These are phyloP conservation scores for Scenedesmus sp. DNA, from an alignment of 163 green algal genomes.

Conservation along the genomic window DNA sequence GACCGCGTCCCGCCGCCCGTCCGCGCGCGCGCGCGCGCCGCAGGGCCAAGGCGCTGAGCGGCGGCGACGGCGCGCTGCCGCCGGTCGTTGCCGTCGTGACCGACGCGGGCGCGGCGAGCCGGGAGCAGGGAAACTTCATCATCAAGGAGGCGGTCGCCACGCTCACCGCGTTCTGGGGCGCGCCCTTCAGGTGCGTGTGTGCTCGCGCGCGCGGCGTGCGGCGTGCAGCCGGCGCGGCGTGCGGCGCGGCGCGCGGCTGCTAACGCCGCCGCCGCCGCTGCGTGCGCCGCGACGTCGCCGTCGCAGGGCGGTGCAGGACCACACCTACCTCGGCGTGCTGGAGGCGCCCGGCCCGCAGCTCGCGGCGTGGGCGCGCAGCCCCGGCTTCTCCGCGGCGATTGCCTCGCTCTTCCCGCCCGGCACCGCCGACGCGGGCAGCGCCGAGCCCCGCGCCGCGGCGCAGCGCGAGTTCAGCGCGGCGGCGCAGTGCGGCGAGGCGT, in stretches of 20 bases:
- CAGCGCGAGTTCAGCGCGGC: constrained; percentile 27
- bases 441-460: constrained; percentile 3
- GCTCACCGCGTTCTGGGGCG: constrained; percentile 71
- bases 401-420: constrained; percentile 66
- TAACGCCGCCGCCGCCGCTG: not conserved
- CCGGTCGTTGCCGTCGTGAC: constrained; percentile 72
- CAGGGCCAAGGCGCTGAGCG: constrained; percentile 14
- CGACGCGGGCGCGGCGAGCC: constrained; percentile 69
- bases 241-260: no score
- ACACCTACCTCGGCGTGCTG: constrained; percentile 51
- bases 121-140: constrained; percentile 80
- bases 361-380: constrained; percentile 60
- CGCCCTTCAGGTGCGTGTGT: constrained; percentile 66
- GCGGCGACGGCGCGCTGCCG: constrained; percentile 52
- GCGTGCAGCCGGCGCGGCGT: no score
- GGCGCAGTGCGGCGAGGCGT: constrained; percentile 57
- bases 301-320: constrained; percentile 39
- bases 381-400: constrained; percentile 59
- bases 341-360: constrained; percentile 61
- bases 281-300: not conserved
- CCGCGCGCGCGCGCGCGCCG: no score
- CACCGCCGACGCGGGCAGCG: not conserved
- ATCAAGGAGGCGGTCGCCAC: constrained; percentile 79
- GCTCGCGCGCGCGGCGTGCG: no score
- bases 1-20: not conserved